phyloP scores from a whole-genome alignment of 139 green algal species.

The Coelastrella sp. region DNA sequence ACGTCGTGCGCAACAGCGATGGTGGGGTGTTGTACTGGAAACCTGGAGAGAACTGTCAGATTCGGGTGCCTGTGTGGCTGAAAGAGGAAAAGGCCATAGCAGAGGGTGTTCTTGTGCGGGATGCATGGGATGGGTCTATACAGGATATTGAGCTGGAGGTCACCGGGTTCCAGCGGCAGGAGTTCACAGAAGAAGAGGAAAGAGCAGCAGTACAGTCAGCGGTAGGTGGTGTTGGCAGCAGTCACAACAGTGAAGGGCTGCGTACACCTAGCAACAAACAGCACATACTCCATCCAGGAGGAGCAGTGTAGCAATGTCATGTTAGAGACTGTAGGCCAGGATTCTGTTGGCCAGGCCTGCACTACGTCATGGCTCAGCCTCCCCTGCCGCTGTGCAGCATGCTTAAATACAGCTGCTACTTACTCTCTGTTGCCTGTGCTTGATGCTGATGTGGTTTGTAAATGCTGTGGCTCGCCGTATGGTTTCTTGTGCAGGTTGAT shows the following conservation, averaged over 20 bases:
- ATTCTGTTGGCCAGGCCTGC: neutral
- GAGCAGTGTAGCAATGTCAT: neutral
- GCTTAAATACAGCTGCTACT: too few relatives aligned
- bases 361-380: too few relatives aligned
- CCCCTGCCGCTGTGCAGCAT: too few relatives aligned
- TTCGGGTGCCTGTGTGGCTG: slow-evolving; percentile 44
- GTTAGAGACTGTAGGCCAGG: neutral
- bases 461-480: too few relatives aligned
- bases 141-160: slow-evolving; percentile 47
- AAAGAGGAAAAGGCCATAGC: slow-evolving; percentile 39
- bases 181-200: slow-evolving; percentile 39
- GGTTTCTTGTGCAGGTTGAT: slow-evolving; percentile 18
- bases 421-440: too few relatives aligned
- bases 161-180: slow-evolving; percentile 4
- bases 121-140: slow-evolving; percentile 48
- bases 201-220: slow-evolving; percentile 40
- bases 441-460: too few relatives aligned
- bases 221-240: slow-evolving; percentile 1
- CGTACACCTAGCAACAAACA: too few relatives aligned
- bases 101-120: slow-evolving; percentile 36
- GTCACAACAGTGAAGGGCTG: neutral
- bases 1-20: slow-evolving; percentile 40
- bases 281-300: too few relatives aligned
- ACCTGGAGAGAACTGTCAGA: slow-evolving; percentile 49
- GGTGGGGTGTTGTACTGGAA: slow-evolving; percentile 55